phyloP scores from a whole-genome alignment of 75 land plant species.

The Chamaecyparis obtusa region DNA sequence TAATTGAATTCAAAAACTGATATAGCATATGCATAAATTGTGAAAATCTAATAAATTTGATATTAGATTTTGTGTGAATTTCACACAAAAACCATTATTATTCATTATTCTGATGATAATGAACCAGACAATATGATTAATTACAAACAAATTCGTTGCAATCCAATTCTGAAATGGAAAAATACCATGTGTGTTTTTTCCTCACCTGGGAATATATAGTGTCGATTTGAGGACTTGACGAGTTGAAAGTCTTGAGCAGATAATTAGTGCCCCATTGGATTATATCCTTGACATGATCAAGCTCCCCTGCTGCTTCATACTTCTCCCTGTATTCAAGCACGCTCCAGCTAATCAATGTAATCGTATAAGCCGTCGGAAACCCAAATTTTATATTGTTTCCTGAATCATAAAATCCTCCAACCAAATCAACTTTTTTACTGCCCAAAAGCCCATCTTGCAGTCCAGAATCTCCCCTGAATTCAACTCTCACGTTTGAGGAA shows the following conservation, averaged over 20 bases:
- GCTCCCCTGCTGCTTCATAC: slow-evolving; percentile 55
- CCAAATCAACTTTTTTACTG: slow-evolving; percentile 38
- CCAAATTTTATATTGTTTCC: slow-evolving; percentile 73
- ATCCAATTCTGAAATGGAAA: too few species aligned
- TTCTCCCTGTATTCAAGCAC: slow-evolving; percentile 79
- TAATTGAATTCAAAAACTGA: too few species aligned
- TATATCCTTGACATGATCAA: slow-evolving; percentile 65
- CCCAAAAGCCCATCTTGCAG: slow-evolving; percentile 39
- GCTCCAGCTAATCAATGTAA: slow-evolving; percentile 81
- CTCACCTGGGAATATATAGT: slow-evolving; percentile 46
- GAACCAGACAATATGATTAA: too few species aligned
- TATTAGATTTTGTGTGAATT: too few species aligned
- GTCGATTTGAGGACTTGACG: slow-evolving; percentile 48
- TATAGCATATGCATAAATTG: too few species aligned
- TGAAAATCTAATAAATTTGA: too few species aligned
- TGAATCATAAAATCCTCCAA: slow-evolving; percentile 71
- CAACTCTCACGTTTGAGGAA: background rate
- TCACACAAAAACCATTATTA: too few species aligned
- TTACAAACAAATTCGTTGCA: too few species aligned
- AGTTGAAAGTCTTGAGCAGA: slow-evolving; percentile 81
- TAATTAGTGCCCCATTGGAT: slow-evolving; percentile 95
- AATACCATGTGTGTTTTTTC: too few species aligned
- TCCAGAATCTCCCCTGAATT: slow-evolving; percentile 52
- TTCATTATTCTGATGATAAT: too few species aligned
- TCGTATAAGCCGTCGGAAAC: slow-evolving; percentile 62